These are phyloP conservation scores for Trametes polyzona DNA, from an alignment of 1,284 basidiomycete species.

Conservation along the genomic window DNA sequence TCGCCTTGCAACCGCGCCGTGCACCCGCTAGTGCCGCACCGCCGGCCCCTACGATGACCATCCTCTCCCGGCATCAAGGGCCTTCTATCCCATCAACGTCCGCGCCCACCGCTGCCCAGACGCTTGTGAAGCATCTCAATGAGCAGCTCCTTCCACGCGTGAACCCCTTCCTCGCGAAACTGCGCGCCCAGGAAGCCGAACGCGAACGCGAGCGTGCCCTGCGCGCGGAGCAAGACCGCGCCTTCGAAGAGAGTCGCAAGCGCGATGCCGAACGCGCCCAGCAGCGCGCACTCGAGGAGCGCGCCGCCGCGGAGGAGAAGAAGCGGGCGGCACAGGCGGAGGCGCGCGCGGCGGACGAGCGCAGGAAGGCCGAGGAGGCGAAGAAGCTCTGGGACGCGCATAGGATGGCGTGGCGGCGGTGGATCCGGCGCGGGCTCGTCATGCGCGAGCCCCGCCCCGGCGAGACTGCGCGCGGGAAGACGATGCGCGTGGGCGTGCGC, in stretches of 20 bases:
- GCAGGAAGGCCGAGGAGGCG: conserved; percentile 36
- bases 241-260: conserved; percentile 67
- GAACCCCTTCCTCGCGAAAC: conserved; percentile 68
- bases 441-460: conserved; percentile 40
- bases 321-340: conserved; percentile 37
- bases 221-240: conserved; percentile 83
- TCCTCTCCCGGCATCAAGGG: conserved; percentile 87
- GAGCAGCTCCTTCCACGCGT: conserved; percentile 81
- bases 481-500: conserved; percentile 66
- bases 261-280: conserved; percentile 76
- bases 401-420: conserved; percentile 55
- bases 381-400: conserved; percentile 37
- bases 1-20: conserved; percentile 82
- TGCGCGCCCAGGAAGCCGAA: conserved; percentile 58
- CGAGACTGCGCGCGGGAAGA: conserved; percentile 35
- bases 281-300: conserved; percentile 51
- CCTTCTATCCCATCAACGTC: conserved; percentile 48
- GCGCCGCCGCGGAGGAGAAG: conserved; percentile 36
- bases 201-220: conserved; percentile 63
- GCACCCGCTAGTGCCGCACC: conserved; percentile 44
- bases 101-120: conserved; percentile 62
- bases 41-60: conserved; percentile 62
- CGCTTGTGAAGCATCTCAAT: conserved; percentile 68
- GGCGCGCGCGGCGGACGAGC: conserved; percentile 34
- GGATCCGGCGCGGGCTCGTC: conserved; percentile 47